Evolutionary conservation across 1,284 basidiomycete species (phyloP).

Genomic region (Polyporus tsugae): DNA sequence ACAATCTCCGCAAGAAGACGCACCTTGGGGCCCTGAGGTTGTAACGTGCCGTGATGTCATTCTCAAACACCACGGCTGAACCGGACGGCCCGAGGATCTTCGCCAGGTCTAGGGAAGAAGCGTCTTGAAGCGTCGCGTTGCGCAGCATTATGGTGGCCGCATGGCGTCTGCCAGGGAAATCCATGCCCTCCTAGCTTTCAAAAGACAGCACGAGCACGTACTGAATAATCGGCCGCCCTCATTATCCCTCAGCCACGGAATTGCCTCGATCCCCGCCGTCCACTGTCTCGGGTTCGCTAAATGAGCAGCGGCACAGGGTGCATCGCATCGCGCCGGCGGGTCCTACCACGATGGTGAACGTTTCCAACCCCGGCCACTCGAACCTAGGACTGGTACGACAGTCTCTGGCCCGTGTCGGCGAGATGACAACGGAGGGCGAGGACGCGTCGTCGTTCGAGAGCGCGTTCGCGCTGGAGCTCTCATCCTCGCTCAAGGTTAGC

Average conservation of each 20-base stretch:
- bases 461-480: background rate
- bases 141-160: background rate
- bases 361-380: background rate
- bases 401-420: background rate
- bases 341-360: background rate
- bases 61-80: background rate
- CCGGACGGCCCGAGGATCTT: background rate
- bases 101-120: background rate
- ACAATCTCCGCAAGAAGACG: background rate
- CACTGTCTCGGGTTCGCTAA: too few species aligned
- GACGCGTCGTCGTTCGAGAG: background rate
- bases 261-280: too few species aligned
- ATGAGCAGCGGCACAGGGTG: too few species aligned
- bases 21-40: background rate
- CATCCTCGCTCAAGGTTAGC: background rate
- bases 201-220: background rate
- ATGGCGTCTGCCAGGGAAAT: background rate
- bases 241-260: too few species aligned
- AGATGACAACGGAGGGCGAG: background rate
- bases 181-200: background rate
- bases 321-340: background rate
- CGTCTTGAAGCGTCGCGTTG: background rate
- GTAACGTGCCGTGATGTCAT: background rate
- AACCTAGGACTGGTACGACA: background rate
- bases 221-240: too few species aligned